These are phyloP conservation scores for Xerocomellus intermedius DNA, from an alignment of 768 basidiomycete genomes.

Conservation along the genomic window DNA sequence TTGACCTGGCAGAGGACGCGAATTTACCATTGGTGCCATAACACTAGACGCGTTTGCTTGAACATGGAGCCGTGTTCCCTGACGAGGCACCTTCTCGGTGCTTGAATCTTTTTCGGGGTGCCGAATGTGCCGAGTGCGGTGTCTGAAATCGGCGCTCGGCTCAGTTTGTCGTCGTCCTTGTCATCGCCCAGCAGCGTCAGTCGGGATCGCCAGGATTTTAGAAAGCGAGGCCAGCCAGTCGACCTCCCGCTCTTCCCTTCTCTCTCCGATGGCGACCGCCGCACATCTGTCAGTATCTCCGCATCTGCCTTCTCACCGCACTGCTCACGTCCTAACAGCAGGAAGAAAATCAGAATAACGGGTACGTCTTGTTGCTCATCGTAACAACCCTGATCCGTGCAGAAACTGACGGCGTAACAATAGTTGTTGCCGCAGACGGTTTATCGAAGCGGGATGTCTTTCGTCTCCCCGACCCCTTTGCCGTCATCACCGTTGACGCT, in stretches of 20 bases:
- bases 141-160: constrained; percentile 30
- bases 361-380: constrained; percentile 41
- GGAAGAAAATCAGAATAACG: constrained; percentile 78
- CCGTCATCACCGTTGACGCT: constrained; percentile 96
- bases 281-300: constrained; percentile 27
- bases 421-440: constrained; percentile 94
- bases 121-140: constrained; percentile 26
- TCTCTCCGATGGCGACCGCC: constrained; percentile 28
- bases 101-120: constrained; percentile 1
- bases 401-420: constrained; percentile 6
- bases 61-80: too few relatives aligned
- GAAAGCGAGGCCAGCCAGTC: not conserved
- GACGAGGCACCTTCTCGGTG: too few relatives aligned
- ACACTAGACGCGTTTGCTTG: too few relatives aligned
- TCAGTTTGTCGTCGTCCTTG: constrained; percentile 16
- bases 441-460: constrained; percentile 94
- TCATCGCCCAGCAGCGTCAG: constrained; percentile 11
- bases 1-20: too few relatives aligned
- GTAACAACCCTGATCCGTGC: not conserved
- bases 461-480: constrained; percentile 95
- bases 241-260: not conserved
- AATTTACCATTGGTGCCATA: too few relatives aligned
- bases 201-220: not conserved
- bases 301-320: not conserved
- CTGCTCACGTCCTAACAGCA: constrained; percentile 32